A percentile compares a stretch with the other conserved stretches of the same genome.
Conservation (phyloP, 2,329 filamentous ascomycete species). For the Trichoderma sp. region DNA sequence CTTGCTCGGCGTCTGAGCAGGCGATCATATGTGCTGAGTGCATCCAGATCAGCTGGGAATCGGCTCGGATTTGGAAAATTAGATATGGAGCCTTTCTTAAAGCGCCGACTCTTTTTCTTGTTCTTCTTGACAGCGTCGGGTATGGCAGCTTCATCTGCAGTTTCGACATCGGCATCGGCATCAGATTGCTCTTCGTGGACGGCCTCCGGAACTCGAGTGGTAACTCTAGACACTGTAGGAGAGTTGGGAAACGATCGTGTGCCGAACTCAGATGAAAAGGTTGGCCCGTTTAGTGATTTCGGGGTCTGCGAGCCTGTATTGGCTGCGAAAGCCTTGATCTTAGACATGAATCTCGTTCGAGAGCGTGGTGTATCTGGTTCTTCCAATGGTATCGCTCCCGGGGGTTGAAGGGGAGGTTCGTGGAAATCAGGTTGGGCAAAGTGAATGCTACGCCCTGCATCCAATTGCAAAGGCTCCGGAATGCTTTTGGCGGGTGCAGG, state of each 20-base stretch:
- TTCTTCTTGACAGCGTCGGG: constrained; percentile 48
- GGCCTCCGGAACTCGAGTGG: constrained; percentile 55
- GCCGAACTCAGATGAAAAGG: constrained; percentile 38
- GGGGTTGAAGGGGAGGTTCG: constrained; percentile 54
- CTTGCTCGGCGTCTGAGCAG: constrained; percentile 66
- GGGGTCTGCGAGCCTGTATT: constrained; percentile 51
- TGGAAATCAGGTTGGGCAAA: constrained; percentile 62
- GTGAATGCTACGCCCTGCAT: constrained; percentile 65
- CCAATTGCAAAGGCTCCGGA: constrained; percentile 1
- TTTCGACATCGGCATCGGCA: constrained; percentile 73
- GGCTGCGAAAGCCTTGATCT: constrained; percentile 71
- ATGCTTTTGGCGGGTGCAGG: neutral
- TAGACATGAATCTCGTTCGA: constrained; percentile 71
- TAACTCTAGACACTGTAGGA: constrained; percentile 48
- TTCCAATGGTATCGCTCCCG: constrained; percentile 63
- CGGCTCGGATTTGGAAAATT: constrained; percentile 66
- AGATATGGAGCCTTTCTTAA: constrained; percentile 58
- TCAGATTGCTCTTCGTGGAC: constrained; percentile 52
- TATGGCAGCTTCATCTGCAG: constrained; percentile 71
- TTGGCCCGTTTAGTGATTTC: constrained; percentile 40
- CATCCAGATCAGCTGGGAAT: constrained; percentile 45
- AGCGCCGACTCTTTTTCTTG: constrained; percentile 64
- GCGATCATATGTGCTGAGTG: constrained; percentile 46
- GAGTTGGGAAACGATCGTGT: constrained; percentile 49
- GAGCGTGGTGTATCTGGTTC: constrained; percentile 64